phyloP scores from a whole-genome alignment of 192 early-diverging fungal genomes.

The Pecoramyces ruminantium region DNA sequence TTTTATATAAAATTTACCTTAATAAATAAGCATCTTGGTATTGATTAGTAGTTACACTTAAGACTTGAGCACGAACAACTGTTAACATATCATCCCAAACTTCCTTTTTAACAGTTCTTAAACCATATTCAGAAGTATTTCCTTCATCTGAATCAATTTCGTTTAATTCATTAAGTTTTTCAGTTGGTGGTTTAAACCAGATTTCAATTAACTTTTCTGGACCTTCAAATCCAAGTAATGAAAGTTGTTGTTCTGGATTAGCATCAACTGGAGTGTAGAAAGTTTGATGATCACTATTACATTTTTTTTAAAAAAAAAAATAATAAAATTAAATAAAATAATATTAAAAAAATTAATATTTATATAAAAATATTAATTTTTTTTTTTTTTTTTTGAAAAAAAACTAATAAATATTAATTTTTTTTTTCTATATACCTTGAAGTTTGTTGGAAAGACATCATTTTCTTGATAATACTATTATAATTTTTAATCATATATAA shows the following conservation, averaged over 20 bases:
- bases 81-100: slow-evolving; percentile 88
- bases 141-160: slow-evolving; percentile 4
- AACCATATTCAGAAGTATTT: slow-evolving; percentile 17
- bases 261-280: neutral
- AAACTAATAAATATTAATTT: no score
- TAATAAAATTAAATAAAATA: no score
- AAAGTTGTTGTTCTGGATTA: slow-evolving; percentile 3
- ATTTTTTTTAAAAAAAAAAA: no score
- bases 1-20: slow-evolving; percentile 19
- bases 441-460: no score
- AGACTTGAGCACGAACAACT: slow-evolving; percentile 82
- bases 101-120: slow-evolving; percentile 52
- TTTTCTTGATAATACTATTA: no score
- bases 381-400: no score
- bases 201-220: slow-evolving; percentile 96
- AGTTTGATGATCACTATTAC: neutral
- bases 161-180: slow-evolving; percentile 1
- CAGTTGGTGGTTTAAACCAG: slow-evolving; percentile 64
- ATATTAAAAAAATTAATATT: no score
- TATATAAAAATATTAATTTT: no score
- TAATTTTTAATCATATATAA: no score
- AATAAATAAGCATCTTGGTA: slow-evolving; percentile 81
- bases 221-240: slow-evolving; percentile 70
- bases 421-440: no score
- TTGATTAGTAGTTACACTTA: slow-evolving; percentile 69